These are phyloP conservation scores for Apiospora aurea DNA, from an alignment of 2,329 filamentous ascomycete genomes.

Conservation along the genomic window DNA sequence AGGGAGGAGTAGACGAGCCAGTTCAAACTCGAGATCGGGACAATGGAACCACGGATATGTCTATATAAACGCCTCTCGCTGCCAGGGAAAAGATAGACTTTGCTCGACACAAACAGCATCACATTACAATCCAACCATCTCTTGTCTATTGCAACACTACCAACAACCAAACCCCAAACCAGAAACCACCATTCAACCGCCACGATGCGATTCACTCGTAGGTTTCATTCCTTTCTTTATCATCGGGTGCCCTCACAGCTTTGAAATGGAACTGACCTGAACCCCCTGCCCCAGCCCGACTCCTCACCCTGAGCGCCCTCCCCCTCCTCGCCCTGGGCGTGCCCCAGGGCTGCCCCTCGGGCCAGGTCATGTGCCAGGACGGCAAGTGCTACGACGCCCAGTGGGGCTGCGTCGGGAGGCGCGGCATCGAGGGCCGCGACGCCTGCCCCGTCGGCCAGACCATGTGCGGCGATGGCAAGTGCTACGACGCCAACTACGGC, in stretches of 20 bases:
- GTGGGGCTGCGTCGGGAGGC: neutral
- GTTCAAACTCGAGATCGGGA: neutral
- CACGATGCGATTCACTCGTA: slow-evolving; percentile 17
- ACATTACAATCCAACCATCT: neutral
- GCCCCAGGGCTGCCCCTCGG: neutral
- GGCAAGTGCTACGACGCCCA: neutral
- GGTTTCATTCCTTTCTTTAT: neutral
- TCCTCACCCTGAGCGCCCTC: slow-evolving; percentile 14
- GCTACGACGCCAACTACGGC: neutral
- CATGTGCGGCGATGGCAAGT: neutral
- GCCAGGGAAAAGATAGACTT: neutral
- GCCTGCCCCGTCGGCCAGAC: neutral
- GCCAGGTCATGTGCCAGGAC: neutral
- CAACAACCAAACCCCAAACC: neutral
- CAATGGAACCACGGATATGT: neutral
- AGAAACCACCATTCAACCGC: neutral
- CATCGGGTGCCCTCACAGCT: neutral
- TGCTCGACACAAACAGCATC: neutral
- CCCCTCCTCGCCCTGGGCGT: slow-evolving; percentile 5
- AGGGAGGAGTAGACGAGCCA: neutral
- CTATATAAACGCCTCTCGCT: neutral
- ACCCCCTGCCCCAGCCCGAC: neutral
- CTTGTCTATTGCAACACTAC: neutral
- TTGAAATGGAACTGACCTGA: neutral
- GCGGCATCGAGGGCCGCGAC: neutral